phyloP scores from a whole-genome alignment of 192 early-diverging fungal genomes.

The Linnemannia schmuckeri region DNA sequence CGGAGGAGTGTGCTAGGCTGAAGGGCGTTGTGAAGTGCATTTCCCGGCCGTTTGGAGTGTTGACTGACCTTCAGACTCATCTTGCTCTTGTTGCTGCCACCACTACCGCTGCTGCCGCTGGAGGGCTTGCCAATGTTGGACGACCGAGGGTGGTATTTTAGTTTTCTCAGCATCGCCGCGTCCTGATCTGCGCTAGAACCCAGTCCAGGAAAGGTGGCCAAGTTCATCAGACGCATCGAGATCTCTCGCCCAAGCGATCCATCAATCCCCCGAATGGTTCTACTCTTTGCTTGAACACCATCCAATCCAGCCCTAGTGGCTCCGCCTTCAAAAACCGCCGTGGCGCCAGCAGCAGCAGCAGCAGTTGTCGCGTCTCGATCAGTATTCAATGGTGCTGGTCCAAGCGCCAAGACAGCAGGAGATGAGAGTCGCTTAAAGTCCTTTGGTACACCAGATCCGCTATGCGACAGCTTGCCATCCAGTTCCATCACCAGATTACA shows the following conservation, averaged over 20 bases:
- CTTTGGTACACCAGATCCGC: neutral
- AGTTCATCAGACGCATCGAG: conserved; percentile 29
- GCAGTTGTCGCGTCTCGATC: neutral
- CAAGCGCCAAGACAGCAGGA: neutral
- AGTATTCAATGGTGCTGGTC: neutral
- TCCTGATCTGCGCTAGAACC: conserved; percentile 8
- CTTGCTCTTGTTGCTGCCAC: neutral
- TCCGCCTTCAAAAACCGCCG: neutral
- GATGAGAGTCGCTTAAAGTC: neutral
- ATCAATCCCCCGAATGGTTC: neutral
- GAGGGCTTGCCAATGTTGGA: neutral
- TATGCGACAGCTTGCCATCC: conserved; percentile 10
- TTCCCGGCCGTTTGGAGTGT: conserved; percentile 13
- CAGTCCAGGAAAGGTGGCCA: conserved; percentile 18
- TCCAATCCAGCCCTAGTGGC: neutral
- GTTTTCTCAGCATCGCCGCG: neutral
- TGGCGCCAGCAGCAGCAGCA: neutral
- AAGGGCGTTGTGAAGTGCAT: conserved; percentile 12
- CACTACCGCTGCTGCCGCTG: neutral
- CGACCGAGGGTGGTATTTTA: conserved; percentile 10
- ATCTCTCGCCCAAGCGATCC: conserved; percentile 26
- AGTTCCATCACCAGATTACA: conserved; percentile 29
- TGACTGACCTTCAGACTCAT: conserved; percentile 28
- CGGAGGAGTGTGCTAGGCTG: conserved; percentile 1
- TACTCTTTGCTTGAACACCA: neutral